Evolutionary conservation across 345 rosid species (phyloP).

Genomic region (Gossypium arboreum): DNA sequence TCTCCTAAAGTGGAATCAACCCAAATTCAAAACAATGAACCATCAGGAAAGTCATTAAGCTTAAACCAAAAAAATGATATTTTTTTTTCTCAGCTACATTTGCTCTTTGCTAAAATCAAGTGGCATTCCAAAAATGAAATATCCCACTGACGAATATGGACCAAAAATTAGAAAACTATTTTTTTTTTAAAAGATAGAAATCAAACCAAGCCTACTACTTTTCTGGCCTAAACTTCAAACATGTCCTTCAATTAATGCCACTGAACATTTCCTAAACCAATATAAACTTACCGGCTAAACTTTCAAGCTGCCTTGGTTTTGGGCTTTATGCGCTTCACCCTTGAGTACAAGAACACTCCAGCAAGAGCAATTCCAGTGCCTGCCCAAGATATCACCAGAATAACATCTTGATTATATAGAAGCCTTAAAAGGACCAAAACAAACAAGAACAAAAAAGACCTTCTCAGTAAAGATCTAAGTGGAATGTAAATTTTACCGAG

Average conservation of each 20-base stretch:
- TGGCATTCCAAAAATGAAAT: not conserved
- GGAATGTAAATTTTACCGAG: slow-evolving; percentile 47
- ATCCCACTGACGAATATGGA: not conserved
- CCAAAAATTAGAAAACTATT: not conserved
- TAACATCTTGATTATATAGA: not conserved
- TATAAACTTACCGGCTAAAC: slow-evolving; percentile 10
- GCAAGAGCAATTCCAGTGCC: slow-evolving; percentile 95
- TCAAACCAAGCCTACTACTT: not conserved
- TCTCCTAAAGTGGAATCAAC: too few species aligned
- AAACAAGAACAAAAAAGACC: not conserved
- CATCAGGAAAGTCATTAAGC: not conserved
- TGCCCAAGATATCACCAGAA: slow-evolving; percentile 25
- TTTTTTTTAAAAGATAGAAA: not conserved
- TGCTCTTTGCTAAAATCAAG: slow-evolving; percentile 6
- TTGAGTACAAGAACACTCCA: slow-evolving; percentile 91
- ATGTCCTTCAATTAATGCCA: slow-evolving; percentile 5
- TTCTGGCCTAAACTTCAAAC: slow-evolving; percentile 21
- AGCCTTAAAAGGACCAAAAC: not conserved
- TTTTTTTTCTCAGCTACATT: slow-evolving; percentile 3
- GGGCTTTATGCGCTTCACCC: slow-evolving; percentile 89
- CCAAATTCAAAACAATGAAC: not conserved
- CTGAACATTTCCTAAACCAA: not conserved
- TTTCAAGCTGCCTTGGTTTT: slow-evolving; percentile 69
- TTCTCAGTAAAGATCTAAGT: not conserved
- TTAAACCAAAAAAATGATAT: not conserved